Evolutionary conservation across 495 filamentous ascomycete genomes (phyloP).

Genomic region (Neurospora intermedia): DNA sequence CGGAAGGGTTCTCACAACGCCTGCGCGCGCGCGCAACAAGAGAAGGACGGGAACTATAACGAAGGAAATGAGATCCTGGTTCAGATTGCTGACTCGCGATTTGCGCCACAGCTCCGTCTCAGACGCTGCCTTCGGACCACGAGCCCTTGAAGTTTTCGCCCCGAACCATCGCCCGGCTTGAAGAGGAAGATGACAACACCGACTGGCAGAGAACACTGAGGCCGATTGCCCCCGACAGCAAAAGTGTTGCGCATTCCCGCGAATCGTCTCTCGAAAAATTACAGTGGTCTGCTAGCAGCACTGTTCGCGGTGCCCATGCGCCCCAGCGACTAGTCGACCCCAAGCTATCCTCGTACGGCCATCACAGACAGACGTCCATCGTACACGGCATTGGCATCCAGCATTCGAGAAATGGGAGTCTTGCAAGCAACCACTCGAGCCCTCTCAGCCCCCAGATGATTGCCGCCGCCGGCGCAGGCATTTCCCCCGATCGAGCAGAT

Average conservation of each 20-base stretch:
- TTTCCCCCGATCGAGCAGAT: constrained; percentile 34
- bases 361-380: constrained; percentile 89
- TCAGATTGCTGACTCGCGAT: constrained; percentile 12
- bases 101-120: constrained; percentile 36
- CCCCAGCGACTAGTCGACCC: constrained; percentile 43
- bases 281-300: constrained; percentile 40
- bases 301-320: constrained; percentile 21
- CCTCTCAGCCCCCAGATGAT: constrained; percentile 78
- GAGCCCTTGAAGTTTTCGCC: constrained; percentile 35
- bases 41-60: not conserved
- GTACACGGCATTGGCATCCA: constrained; percentile 86
- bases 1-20: not conserved
- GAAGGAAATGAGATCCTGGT: not conserved
- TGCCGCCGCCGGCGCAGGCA: constrained; percentile 48
- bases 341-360: constrained; percentile 56
- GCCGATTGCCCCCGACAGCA: constrained; percentile 22
- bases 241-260: constrained; percentile 36
- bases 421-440: constrained; percentile 51
- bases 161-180: constrained; percentile 30
- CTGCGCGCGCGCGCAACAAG: not conserved
- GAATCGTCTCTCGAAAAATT: constrained; percentile 40
- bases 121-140: constrained; percentile 42
- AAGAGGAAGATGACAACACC: constrained; percentile 28
- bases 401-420: constrained; percentile 79
- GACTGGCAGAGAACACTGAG: constrained; percentile 37